Conservation (phyloP, 1,284 basidiomycete species). For the Abortiporus biennis region DNA sequence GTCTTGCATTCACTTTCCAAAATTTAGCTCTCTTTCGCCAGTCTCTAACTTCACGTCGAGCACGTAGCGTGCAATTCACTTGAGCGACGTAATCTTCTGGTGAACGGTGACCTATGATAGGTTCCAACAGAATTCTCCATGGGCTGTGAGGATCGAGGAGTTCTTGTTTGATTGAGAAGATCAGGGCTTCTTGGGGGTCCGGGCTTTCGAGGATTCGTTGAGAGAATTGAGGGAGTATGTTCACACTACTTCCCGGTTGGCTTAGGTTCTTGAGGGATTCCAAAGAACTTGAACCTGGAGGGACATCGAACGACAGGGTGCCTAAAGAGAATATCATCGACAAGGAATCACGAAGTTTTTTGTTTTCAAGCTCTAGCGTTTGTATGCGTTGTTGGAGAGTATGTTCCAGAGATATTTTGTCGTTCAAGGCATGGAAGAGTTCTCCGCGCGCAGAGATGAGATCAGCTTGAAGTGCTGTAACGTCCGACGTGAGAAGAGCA, state of each 20-base stretch:
- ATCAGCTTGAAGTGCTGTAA: conserved; percentile 18
- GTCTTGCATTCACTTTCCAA: conserved; percentile 40
- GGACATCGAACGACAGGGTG: conserved; percentile 15
- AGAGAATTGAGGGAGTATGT: no score
- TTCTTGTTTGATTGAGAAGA: conserved; percentile 39
- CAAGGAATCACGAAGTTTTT: conserved; percentile 24
- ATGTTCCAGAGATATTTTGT: conserved; percentile 16
- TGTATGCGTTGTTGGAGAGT: conserved; percentile 16
- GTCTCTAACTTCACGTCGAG: conserved; percentile 36
- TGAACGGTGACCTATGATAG: conserved; percentile 34
- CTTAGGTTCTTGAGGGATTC: no score
- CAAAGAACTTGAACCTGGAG: no score
- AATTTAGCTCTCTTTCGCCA: conserved; percentile 37
- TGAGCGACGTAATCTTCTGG: conserved; percentile 43
- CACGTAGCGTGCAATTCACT: conserved; percentile 38
- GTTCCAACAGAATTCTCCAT: conserved; percentile 40
- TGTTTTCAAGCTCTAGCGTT: conserved; percentile 17
- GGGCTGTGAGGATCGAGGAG: conserved; percentile 30
- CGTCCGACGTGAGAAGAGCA: conserved; percentile 7
- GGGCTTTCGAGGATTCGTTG: conserved; percentile 17
- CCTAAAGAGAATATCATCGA: conserved; percentile 26
- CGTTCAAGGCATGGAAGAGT: conserved; percentile 20
- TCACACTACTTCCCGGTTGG: no score
- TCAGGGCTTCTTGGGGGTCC: conserved; percentile 38
- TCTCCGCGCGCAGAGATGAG: conserved; percentile 23